Base-by-base conservation (phyloP, 2,329 filamentous ascomycete species). In the Amesomyces nigricolor region DNA sequence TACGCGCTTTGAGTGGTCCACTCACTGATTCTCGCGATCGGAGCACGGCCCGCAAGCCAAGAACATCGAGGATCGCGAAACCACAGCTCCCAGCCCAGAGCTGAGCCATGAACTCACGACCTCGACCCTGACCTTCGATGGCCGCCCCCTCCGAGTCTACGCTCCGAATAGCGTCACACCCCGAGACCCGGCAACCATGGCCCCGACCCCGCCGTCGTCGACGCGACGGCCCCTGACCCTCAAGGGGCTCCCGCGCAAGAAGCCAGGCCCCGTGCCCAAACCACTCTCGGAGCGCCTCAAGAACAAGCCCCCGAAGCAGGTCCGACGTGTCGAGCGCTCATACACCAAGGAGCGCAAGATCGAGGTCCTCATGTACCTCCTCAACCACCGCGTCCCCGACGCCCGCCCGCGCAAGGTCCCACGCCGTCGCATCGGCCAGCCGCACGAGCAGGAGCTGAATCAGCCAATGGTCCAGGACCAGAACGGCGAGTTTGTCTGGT, bases 281-380 rank as follows among this genome's bases (percentile, higher is more conserved):
- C 55, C 59, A 7, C 32, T 60, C 37, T 42, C 52, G 7, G 62
- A 64, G 47, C 45, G 44, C 16, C 47, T 56, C 7, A 47, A 38
- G 37, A 40, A 35, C 29, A 58, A 55, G 26, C 40, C 50, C 9
- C 39, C 54, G 22, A 64, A 62, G 49, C 55, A 58, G 26, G 32
- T 58, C 17, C 54, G 42, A 16, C 57, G 62, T 46, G 48, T 58
- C 19, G 61, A 63, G 42, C 58, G 60, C 37, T 54, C 53, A 7
- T 63, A 62, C 29, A 52, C 62, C 17, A 49, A 54, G 35, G 58
- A 63, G 40, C 62, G 60, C 42, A 63, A 62, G 54, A 61, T 63
- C 39, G 59, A 63, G 43, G 61, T 64, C 16, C 19, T 64, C 19
- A 29, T 61, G 35, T 63, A 58, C 40, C 54, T 63, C 1, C 47